Conservation (phyloP, 495 filamentous ascomycete genomes). For the Aspergillus nanangensis region DNA sequence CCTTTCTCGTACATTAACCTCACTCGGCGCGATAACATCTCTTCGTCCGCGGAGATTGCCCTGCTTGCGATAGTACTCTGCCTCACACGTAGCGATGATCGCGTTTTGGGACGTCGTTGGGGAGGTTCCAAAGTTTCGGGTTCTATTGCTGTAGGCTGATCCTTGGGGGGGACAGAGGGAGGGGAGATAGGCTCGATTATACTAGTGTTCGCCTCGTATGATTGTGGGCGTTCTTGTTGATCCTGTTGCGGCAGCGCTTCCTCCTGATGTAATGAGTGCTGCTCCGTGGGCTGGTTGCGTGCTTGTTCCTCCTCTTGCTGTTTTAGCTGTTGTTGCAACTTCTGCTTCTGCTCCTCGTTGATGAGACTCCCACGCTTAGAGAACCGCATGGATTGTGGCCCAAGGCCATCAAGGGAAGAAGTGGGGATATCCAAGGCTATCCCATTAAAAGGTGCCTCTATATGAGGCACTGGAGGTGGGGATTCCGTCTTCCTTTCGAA, state of each 20-base stretch:
- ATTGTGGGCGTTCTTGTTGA: neutral
- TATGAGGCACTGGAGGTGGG: slow-evolving; percentile 29
- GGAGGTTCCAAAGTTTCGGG: slow-evolving; percentile 28
- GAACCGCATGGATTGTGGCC: slow-evolving; percentile 49
- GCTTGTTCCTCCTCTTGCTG: slow-evolving; percentile 6
- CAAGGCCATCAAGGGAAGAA: slow-evolving; percentile 47
- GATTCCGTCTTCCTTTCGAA: slow-evolving; percentile 29
- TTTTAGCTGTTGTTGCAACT: slow-evolving; percentile 15
- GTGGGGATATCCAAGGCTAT: slow-evolving; percentile 56
- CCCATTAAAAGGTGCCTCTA: slow-evolving; percentile 43
- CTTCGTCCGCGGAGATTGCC: slow-evolving; percentile 68
- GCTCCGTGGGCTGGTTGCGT: neutral
- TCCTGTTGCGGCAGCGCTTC: neutral
- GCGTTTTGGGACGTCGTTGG: slow-evolving; percentile 36
- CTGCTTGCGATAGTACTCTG: slow-evolving; percentile 28
- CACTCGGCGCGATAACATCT: slow-evolving; percentile 82
- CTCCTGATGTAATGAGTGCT: neutral
- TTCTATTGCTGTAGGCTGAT: no score
- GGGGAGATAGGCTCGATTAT: slow-evolving; percentile 2
- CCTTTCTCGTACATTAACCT: slow-evolving; percentile 87
- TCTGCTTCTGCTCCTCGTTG: slow-evolving; percentile 21
- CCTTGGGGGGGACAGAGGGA: neutral
- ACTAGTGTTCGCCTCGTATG: no score
- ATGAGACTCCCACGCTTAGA: slow-evolving; percentile 52
- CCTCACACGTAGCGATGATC: slow-evolving; percentile 30